Conservation (phyloP, 257 asterid genomes). For the Avicennia marina region DNA sequence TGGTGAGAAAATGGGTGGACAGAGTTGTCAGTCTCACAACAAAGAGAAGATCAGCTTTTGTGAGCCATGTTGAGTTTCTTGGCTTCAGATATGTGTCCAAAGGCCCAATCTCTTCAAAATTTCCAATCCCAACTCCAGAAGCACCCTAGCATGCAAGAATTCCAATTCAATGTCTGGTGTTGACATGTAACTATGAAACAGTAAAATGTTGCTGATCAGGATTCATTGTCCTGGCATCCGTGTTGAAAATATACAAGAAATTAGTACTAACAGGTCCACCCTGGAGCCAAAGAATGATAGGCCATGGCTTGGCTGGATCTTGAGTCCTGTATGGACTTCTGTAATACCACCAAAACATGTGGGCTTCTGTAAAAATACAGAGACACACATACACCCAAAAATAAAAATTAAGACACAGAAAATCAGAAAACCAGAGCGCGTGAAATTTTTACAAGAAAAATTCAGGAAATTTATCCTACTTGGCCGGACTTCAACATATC, state of each 20-base stretch:
- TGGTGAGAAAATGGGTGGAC: neutral
- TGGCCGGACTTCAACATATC: constrained; percentile 92
- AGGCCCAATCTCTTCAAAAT: constrained; percentile 90
- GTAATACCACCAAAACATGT: constrained; percentile 98
- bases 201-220: too few species aligned
- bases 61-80: constrained; percentile 86
- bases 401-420: neutral
- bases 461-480: constrained; percentile 35
- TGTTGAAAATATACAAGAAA: neutral
- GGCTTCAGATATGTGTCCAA: constrained; percentile 65
- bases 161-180: too few species aligned
- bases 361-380: constrained; percentile 58
- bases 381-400: neutral
- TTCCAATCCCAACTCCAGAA: constrained; percentile 95
- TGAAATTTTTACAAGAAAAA: too few species aligned
- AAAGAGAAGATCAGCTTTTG: constrained; percentile 83
- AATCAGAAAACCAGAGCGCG: too few species aligned
- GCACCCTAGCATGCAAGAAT: constrained; percentile 48
- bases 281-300: constrained; percentile 95
- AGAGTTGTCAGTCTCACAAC: constrained; percentile 44
- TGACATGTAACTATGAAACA: too few species aligned
- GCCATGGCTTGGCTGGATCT: constrained; percentile 87
- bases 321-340: constrained; percentile 67
- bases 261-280: constrained; percentile 92
- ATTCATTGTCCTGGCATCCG: neutral